Evolutionary conservation across 2,329 filamentous ascomycete genomes (phyloP).

Genomic region (Fusarium pseudocircinatum): DNA sequence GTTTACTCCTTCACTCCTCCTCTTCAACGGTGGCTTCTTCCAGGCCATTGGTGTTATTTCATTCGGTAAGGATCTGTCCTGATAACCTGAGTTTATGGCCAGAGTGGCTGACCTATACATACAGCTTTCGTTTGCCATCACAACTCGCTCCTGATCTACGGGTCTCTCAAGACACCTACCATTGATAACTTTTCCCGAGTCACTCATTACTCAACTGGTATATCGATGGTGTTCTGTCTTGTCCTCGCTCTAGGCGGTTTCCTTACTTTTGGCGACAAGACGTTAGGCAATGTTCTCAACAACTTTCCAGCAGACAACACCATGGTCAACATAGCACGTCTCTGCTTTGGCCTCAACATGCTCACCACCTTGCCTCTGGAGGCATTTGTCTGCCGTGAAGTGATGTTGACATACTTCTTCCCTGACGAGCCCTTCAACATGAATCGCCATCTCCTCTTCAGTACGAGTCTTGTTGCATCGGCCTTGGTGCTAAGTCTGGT

Average conservation of each 20-base stretch:
- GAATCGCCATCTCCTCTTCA: slow-evolving; percentile 86
- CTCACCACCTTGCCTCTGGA: slow-evolving; percentile 95
- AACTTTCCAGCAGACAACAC: slow-evolving; percentile 93
- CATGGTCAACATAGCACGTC: slow-evolving; percentile 92
- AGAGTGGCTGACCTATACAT: background rate
- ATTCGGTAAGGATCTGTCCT: slow-evolving; percentile 71
- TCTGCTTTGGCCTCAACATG: slow-evolving; percentile 99
- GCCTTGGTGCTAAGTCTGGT: slow-evolving; percentile 82
- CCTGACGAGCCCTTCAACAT: slow-evolving; percentile 79
- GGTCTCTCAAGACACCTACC: slow-evolving; percentile 91
- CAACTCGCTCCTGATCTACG: slow-evolving; percentile 97
- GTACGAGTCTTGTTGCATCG: slow-evolving; percentile 79
- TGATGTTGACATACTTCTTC: slow-evolving; percentile 88
- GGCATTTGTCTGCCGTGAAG: slow-evolving; percentile 96
- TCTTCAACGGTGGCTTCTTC: slow-evolving; percentile 89
- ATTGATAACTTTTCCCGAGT: slow-evolving; percentile 94
- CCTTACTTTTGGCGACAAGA: slow-evolving; percentile 90
- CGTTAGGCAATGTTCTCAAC: slow-evolving; percentile 95
- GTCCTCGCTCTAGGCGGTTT: slow-evolving; percentile 89
- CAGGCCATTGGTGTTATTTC: slow-evolving; percentile 98
- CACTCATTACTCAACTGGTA: slow-evolving; percentile 90
- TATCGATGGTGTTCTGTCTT: slow-evolving; percentile 93
- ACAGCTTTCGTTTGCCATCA: slow-evolving; percentile 79
- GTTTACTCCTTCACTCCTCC: slow-evolving; percentile 74
- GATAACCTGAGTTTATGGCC: background rate